Base-by-base conservation (phyloP, 1,139 yeast genomes). In the Suhomyces maxii region DNA sequence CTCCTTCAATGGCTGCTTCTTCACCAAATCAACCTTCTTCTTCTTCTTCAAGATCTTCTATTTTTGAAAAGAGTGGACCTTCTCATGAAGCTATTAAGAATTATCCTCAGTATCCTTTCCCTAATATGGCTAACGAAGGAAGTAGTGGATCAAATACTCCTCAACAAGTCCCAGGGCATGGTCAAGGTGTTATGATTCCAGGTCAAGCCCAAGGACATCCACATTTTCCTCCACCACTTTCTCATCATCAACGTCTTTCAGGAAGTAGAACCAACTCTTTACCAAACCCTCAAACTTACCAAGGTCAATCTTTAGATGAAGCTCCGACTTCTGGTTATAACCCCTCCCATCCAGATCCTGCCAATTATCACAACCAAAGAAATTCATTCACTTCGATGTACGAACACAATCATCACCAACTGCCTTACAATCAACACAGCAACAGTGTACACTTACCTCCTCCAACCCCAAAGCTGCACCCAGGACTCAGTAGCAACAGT, bases 271-370 rank as follows among this genome's bases (percentile, higher is more conserved):
- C 67, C 5, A 60, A 60, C 46, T 60, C 67, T 10, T 51, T 65
- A 36, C 65, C 67, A 13, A 55, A 56, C 36, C 58, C 66, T 48
- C 45, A 45, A 25, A 57, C 49, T 42, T 67, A 59, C n/a, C 51
- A 47, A 26, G 39, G 37, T 4, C 42, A 34, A 14, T 10, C 43
- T 3, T 18, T 39, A 11, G 51, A 42, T 10, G 44, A 41, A 14
- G 44, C 38, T 2, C 48, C 49, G 3, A 43, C 50, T 3, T 49
- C 52, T 5, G 25, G 9, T 11, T 28, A 25, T 7, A 42, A 40
- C 11, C n/a, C 42, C 7, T n/a, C 35, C 7, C 36, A 30, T 14
- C 13, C 39, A 13, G 39, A 41, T 13, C 31, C 30, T 4, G 37
- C 32, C 23, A 37, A 32, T 23, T 45, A 46, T 31, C 48, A 40